Base-by-base conservation (phyloP, 2,329 filamentous ascomycete species). In the Aureobasidium melanogenum region DNA sequence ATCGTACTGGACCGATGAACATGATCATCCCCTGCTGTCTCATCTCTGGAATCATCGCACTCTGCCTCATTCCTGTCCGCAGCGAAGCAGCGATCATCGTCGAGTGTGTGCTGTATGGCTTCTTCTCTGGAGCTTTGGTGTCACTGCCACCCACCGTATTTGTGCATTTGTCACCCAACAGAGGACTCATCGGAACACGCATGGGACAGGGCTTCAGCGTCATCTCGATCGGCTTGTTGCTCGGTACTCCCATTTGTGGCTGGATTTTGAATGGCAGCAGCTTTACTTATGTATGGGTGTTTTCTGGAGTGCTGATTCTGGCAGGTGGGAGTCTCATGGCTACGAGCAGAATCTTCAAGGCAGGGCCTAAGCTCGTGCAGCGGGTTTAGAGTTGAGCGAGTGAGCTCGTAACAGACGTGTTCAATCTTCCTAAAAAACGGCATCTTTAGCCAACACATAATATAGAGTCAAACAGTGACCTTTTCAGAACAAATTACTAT, bases 161-260 rank as follows among this genome's bases (percentile, higher is more conserved):
- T 19, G 76, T 79, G 0, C 65, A 69, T n/a, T 63, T 80, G 24
- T 75, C 72, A 9, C 69, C 71, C 26, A 74, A 75, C 50, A 66
- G 77, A 15, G 41, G 59, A 5, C 71, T 79, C 64, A 77, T 81
- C 50, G 79, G 79, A 0, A 80, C 78, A n/a, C 70, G 81, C 4
- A 72, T 84, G 65, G 82, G 82, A 0, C 82, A 83, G 79, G 74
- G 77, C 9, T 85, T 84, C 65, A 76, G 76, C 1, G 69, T 78
- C 41, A 75, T 76, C 2, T 76, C 77, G 0, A 70, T 84, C 9
- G 83, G 81, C 0, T 63, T 84, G 54, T 65, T 85, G 63, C 74
- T 83, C 8, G 82, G 82, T 2, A 82, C 81, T 3, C 82, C 82
- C 0, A 82, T 84, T 59, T 79, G 79, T 2, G 83, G 83, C 19